Conservation (phyloP, 2,329 filamentous ascomycete genomes). For the Metarhizium anisopliae region DNA sequence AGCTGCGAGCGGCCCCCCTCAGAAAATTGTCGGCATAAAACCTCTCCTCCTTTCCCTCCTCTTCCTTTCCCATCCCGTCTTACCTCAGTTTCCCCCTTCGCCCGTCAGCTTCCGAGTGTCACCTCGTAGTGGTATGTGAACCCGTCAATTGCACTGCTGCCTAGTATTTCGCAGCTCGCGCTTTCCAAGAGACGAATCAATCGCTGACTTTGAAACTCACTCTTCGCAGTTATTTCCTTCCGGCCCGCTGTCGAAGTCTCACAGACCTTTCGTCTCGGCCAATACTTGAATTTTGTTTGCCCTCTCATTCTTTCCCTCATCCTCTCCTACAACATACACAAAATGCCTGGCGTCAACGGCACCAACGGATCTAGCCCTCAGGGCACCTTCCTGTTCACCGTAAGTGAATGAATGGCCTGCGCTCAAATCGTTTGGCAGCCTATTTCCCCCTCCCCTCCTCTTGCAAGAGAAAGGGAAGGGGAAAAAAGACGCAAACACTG, state of each 20-base stretch:
- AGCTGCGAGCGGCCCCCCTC: not conserved
- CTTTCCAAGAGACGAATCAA: not conserved
- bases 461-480: not conserved
- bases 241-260: not conserved
- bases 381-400: conserved; percentile 78
- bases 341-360: conserved; percentile 48
- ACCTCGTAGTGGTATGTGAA: conserved; percentile 1
- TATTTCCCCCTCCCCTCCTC: not conserved
- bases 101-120: not conserved
- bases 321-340: conserved; percentile 9
- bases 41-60: conserved; percentile 8
- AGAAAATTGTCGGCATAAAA: conserved; percentile 7
- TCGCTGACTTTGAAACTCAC: not conserved
- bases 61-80: conserved; percentile 1
- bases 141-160: not conserved
- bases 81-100: not conserved
- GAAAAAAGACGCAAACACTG: not conserved
- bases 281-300: not conserved
- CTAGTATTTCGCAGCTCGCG: not conserved
- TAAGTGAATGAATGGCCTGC: conserved; percentile 25
- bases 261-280: not conserved
- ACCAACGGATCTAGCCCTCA: conserved; percentile 32
- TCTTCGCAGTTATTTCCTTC: not conserved
- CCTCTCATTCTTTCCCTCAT: conserved; percentile 14
- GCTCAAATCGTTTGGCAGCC: not conserved